Base-by-base conservation (phyloP, 768 basidiomycete species). In the Galerina sulciceps region DNA sequence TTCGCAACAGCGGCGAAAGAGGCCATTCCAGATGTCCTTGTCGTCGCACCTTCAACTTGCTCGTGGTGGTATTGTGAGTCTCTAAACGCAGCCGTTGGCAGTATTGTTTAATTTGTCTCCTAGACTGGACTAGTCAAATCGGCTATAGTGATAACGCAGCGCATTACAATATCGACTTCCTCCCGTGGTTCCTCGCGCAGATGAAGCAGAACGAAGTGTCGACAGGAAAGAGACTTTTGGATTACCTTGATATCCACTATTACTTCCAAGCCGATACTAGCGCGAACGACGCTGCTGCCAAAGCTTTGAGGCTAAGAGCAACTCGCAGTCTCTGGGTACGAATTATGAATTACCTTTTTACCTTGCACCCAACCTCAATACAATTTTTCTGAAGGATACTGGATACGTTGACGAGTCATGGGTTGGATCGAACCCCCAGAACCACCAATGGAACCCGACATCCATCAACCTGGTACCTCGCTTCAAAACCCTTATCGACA, bases 171-270 rank as follows among this genome's bases (percentile, higher is more conserved):
- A 79, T 73, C 36, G 83, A 85, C 65, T 85, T 83, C 74, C 55
- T 85, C 6, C 83, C 83, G 14, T 85, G 82, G 82, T 83, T 85
- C 78, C 71, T 85, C 43, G 48, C 67, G 10, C 71, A 84, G 67
- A 82, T 85, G 82, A 76, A 78, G 13, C 22, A 50, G 8, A 70
- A 71, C 2, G 76, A 78, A 37, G 63, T 64, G 10, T 68, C 57
- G 1, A 53, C 67, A 8, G 78, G 79, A 0, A 75, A 79, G 64
- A 71, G 82, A 14, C 69, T 83, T 22, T 69, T 85, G 14, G 83
- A 85, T 64, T 82, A 76, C 67, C 78, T 85, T 55, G 83, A 83
- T 65, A 77, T 85, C 55, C 83, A 85, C 60, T 85, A 84, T 63
- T 85, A 85, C 70, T 84, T 76, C 74, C 73, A 74, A 47, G 63